These are phyloP conservation scores for Didymella pinodella DNA, from an alignment of 2,329 filamentous ascomycete genomes.

Conservation along the genomic window DNA sequence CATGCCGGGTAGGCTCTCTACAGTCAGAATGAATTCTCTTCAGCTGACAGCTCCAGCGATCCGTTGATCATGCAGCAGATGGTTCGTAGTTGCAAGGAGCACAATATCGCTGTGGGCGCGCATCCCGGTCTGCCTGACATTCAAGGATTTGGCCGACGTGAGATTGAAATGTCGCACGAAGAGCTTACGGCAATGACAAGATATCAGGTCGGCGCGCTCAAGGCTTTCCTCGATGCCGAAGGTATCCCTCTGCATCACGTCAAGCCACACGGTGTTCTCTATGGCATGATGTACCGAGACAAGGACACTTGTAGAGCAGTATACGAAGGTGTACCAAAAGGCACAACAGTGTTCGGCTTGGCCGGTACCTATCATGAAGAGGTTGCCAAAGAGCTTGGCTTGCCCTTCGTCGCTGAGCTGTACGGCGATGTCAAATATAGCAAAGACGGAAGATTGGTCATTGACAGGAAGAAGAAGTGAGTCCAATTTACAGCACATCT, in stretches of 20 bases:
- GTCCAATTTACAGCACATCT: conserved; percentile 5
- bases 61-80: conserved; percentile 71
- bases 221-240: conserved; percentile 66
- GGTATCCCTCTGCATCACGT: conserved; percentile 66
- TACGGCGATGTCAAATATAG: conserved; percentile 66
- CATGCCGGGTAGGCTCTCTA: conserved; percentile 53
- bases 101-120: conserved; percentile 66
- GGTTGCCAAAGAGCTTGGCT: conserved; percentile 60
- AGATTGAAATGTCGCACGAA: conserved; percentile 65
- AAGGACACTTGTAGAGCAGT: conserved; percentile 62
- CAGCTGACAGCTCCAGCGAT: conserved; percentile 52
- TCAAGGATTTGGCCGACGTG: conserved; percentile 69
- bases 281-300: conserved; percentile 64
- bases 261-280: conserved; percentile 69
- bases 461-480: conserved; percentile 66
- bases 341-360: conserved; percentile 62
- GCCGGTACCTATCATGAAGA: conserved; percentile 64
- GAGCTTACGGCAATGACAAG: conserved; percentile 66
- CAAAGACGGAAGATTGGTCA: conserved; percentile 59
- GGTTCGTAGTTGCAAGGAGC: conserved; percentile 64
- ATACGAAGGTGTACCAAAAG: conserved; percentile 61
- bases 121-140: conserved; percentile 72
- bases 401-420: conserved; percentile 63
- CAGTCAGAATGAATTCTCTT: background rate
- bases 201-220: conserved; percentile 70